Evolutionary conservation across 2,329 filamentous ascomycete genomes (phyloP).

Genomic region (Xylaria sp.): DNA sequence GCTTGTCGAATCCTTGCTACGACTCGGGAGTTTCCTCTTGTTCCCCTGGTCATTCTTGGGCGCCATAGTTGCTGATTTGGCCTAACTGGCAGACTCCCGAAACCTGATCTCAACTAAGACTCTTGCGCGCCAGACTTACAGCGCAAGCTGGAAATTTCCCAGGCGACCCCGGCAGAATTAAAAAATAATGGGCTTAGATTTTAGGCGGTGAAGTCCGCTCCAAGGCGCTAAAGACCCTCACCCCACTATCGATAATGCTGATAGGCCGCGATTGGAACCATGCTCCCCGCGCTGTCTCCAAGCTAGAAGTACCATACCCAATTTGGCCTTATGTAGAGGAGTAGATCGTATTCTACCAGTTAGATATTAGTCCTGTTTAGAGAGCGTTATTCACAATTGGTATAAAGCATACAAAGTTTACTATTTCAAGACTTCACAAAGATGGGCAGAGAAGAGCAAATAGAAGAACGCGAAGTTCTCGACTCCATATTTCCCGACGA

Average conservation of each 20-base stretch:
- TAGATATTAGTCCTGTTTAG: not conserved
- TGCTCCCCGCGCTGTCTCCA: constrained; percentile 11
- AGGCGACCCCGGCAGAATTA: constrained; percentile 39
- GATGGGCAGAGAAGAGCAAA: constrained; percentile 86
- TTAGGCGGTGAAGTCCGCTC: constrained; percentile 50
- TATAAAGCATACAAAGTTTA: not conserved
- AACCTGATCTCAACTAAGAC: constrained; percentile 4
- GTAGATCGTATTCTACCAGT: too few species aligned
- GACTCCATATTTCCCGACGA: constrained; percentile 98
- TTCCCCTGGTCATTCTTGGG: constrained; percentile 60
- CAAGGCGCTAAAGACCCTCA: constrained; percentile 19
- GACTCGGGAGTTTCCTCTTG: constrained; percentile 69
- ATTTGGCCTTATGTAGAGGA: not conserved
- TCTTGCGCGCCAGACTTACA: constrained; percentile 14
- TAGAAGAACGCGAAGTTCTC: constrained; percentile 96
- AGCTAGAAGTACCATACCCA: not conserved
- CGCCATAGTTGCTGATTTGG: constrained; percentile 56
- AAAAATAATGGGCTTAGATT: constrained; percentile 43
- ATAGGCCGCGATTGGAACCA: constrained; percentile 18
- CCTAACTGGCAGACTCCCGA: constrained; percentile 15
- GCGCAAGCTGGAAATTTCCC: constrained; percentile 35
- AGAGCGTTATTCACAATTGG: not conserved
- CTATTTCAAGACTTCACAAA: constrained; percentile 37
- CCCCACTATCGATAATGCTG: constrained; percentile 39
- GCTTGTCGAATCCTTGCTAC: constrained; percentile 58